A percentile compares a stretch with the other conserved stretches of the same genome.
Evolutionary conservation across 1,139 yeast species (phyloP).

Genomic region (Saccharomyces pastorianus): DNA sequence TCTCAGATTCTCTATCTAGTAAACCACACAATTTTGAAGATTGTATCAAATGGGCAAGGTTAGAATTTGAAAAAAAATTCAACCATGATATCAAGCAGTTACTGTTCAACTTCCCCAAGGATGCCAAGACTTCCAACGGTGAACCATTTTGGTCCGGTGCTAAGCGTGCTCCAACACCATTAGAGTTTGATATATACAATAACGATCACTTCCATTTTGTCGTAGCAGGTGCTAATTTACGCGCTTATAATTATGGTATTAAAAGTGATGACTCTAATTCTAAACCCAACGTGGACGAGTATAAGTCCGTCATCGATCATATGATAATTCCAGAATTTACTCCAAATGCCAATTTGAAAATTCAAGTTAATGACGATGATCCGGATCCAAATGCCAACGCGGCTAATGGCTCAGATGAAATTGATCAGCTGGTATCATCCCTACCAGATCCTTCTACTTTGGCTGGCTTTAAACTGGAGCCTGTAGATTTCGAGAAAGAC

Average conservation of each 20-base stretch:
- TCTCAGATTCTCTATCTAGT: conserved; percentile 60
- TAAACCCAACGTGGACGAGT: conserved; percentile 35
- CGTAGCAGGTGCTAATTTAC: conserved; percentile 81
- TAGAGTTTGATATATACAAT: conserved; percentile 65
- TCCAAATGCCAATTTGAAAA: conserved; percentile 69
- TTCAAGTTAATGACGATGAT: conserved; percentile 83
- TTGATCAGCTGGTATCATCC: conserved; percentile 55
- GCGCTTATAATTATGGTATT: conserved; percentile 85
- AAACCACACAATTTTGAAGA: conserved; percentile 90
- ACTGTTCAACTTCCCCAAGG: conserved; percentile 87
- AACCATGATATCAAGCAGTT: conserved; percentile 82
- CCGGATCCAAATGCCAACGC: conserved; percentile 65
- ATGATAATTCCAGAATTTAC: conserved; percentile 56
- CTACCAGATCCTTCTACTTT: conserved; percentile 84
- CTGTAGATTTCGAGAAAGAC: conserved; percentile 94
- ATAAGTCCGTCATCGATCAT: conserved; percentile 42
- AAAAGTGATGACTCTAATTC: conserved; percentile 48
- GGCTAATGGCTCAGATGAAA: conserved; percentile 47
- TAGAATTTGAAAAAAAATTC: conserved; percentile 77
- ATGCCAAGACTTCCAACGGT: conserved; percentile 83
- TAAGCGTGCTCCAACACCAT: conserved; percentile 87
- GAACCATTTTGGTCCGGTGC: conserved; percentile 98
- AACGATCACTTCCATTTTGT: conserved; percentile 75
- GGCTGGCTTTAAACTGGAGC: conserved; percentile 77
- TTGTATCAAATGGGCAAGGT: conserved; percentile 91